Base-by-base conservation (phyloP, 495 filamentous ascomycete genomes). In the Monascus purpureus region DNA sequence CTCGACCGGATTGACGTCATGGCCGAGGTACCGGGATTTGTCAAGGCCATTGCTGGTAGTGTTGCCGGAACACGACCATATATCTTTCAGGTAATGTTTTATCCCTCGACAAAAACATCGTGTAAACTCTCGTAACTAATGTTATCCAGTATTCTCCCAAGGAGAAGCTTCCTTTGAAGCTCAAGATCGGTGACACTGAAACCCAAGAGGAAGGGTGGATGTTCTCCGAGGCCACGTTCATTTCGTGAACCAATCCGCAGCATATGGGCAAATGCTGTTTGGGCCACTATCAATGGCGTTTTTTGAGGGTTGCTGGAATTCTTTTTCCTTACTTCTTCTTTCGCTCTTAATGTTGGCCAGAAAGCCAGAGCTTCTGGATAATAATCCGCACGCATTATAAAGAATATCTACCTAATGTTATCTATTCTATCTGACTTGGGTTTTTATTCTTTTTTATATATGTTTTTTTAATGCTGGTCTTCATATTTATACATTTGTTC, bases 41-140 rank as follows among this genome's bases (percentile, higher is more conserved):
- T 97, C 46, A 97, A 96, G 73, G 73, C 69, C 29, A 80, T 97
- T 52, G 84, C 92, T 8, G 82, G 80, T 24, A 75, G 68, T 26
- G 82, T 87, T 25, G 82, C 75, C 2, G 90, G 90, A 38, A 88
- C 90, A 13, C 84, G 82, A 60, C 92, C 90, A 6, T 97, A 93
- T 51, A 95, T 97, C 48, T 97, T 93, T 62, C 88, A 93, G 72
- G 86, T 88, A 50, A 36, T 36, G 17, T 17, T 18, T 12, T 13
- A 12, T 20, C 25, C 32, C 7, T 31, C 26, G 19, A n/a, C 24
- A 14, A 25, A 19, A 13, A 15, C 25, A 5, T 6, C 12, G 17
- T 30, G 17, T 12, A 20, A 16, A 38, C 32, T 38, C 1, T 11
- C 29, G 7, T 31, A 18, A 23, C 17, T 17, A 22, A 20, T 8